Conservation (phyloP, 1,139 yeast genomes). For the Nakaseomyces nivariensis region DNA sequence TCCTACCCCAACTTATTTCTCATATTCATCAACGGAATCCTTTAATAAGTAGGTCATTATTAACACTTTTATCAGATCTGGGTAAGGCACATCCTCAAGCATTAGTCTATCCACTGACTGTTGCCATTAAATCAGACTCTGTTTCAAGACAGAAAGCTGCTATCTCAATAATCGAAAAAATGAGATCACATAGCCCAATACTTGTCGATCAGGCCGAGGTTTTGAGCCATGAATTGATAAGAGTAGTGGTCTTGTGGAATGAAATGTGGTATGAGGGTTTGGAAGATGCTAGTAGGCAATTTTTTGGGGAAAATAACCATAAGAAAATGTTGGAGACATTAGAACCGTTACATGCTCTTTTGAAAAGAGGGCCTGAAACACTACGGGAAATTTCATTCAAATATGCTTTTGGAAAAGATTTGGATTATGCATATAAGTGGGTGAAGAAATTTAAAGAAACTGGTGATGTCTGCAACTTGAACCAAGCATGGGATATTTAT, state of each 20-base stretch:
- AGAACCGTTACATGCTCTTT: conserved; percentile 78
- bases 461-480: conserved; percentile 76
- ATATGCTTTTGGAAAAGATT: conserved; percentile 86
- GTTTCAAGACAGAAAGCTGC: conserved; percentile 88
- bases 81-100: conserved; percentile 98
- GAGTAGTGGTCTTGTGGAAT: conserved; percentile 96
- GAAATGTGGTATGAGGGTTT: conserved; percentile 98
- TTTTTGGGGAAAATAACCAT: conserved; percentile 89
- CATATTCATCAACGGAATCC: conserved; percentile 94
- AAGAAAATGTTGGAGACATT: conserved; percentile 89
- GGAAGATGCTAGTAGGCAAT: conserved; percentile 90
- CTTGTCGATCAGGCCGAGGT: conserved; percentile 88
- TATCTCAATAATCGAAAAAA: conserved; percentile 76
- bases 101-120: conserved; percentile 87
- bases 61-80: conserved; percentile 72
- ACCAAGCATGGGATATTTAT: conserved; percentile 97
- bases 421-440: conserved; percentile 93
- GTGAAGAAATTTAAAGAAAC: conserved; percentile 75
- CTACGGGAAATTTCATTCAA: conserved; percentile 88
- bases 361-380: conserved; percentile 84
- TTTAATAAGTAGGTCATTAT: conserved; percentile 67
- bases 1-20: conserved; percentile 89
- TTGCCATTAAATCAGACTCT: conserved; percentile 91
- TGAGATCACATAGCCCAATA: conserved; percentile 77
- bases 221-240: conserved; percentile 85